Conservation (phyloP, 768 basidiomycete genomes). For the Pseudohyphozyma bogoriensis region DNA sequence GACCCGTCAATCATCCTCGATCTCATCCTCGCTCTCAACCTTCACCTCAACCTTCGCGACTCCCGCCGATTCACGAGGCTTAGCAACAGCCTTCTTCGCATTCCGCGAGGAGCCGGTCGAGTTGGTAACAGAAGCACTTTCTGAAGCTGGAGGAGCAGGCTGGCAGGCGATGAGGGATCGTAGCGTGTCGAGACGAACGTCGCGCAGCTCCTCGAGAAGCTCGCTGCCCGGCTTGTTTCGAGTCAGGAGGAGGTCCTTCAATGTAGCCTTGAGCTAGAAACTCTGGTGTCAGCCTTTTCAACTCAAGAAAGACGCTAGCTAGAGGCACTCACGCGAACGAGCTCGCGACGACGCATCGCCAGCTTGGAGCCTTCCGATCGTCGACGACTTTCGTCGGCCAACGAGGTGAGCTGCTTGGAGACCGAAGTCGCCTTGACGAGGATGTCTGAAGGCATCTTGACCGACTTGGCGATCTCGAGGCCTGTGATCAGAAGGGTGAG, state of each 20-base stretch:
- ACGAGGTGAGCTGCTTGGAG: neutral
- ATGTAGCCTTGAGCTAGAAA: neutral
- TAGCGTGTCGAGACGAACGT: too few relatives aligned
- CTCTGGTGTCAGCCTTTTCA: neutral
- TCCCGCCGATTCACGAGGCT: too few relatives aligned
- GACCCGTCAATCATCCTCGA: too few relatives aligned
- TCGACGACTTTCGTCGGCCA: neutral
- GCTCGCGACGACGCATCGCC: neutral
- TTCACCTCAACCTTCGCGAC: too few relatives aligned
- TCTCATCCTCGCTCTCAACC: too few relatives aligned
- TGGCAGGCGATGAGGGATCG: too few relatives aligned
- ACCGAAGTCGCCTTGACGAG: conserved; percentile 36
- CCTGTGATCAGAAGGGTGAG: conserved; percentile 45
- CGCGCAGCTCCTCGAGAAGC: too few relatives aligned
- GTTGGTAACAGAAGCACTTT: too few relatives aligned
- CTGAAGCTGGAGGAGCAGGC: too few relatives aligned
- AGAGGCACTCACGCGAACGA: neutral
- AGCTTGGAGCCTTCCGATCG: neutral
- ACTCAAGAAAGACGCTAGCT: neutral
- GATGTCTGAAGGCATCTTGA: conserved; percentile 69
- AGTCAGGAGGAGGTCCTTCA: neutral
- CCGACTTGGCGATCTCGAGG: conserved; percentile 75
- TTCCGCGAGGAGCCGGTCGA: too few relatives aligned
- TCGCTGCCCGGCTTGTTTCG: too few relatives aligned
- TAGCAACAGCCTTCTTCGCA: too few relatives aligned